Evolutionary conservation across 345 rosid species (phyloP), one percentile per base, ranked within the genome.

Genomic region (Aegle marmelos): DNA sequence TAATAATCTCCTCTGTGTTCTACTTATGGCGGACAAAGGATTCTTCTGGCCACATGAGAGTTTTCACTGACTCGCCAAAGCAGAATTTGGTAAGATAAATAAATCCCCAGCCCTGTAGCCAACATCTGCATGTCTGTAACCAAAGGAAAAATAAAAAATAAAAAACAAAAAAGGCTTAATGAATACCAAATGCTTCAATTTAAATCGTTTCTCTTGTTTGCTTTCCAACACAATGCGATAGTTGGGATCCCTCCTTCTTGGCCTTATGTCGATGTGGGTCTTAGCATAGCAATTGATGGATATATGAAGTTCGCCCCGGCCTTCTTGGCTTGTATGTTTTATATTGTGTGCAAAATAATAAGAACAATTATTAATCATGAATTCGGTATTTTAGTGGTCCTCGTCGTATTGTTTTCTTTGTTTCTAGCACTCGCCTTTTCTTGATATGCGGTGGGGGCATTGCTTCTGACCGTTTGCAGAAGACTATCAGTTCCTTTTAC

Each of bases 1-100:
- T 82, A 64, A 76, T 88, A 5, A 28, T 85, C 64, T 79, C 86
- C 57, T 85, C 88, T 0, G 56, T 65, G 0, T 75, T 84, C 59
- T 88, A 87, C 61, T 17, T 86, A 17, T 81, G 82, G 86, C 78
- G 89, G 89, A 80, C 63, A 65, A 50, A 70, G 1, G 21, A 80
- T 9, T 10, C 76, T 11, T 21, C 78, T 6, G 14, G 70, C 53
- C 82, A 75, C 79, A 60, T 72, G 72, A 64, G 30, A 33, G 57
- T 80, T 21, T 76, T 76, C 70, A 83, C 64, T 34, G 81, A 76
- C 41, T 81, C 81, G 17, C 86, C 80, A 34, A 71, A 68, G 50
- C 59, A 53, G 62, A 11, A 68, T 36, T 21, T 56, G 21, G 37
- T 25, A 28, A 79, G 41, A 37, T 24, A 34, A 21, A 33, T 17